phyloP scores from a whole-genome alignment of 75 land plant species.

The Pinus tabuliformis region DNA sequence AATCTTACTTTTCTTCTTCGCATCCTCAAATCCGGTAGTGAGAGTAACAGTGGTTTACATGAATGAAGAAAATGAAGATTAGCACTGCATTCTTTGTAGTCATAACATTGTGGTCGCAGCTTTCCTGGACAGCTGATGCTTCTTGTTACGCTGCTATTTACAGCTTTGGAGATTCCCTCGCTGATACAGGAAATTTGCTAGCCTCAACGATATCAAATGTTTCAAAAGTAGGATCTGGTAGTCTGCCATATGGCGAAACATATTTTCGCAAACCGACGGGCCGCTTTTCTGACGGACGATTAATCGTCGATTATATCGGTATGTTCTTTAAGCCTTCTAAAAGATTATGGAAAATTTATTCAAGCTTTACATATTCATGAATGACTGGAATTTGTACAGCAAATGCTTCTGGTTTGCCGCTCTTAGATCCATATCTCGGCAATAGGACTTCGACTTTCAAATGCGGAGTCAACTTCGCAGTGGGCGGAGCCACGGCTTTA shows the following conservation, averaged over 20 bases:
- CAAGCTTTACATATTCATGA: too few species aligned
- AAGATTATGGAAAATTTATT: too few species aligned
- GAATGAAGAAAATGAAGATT: too few species aligned
- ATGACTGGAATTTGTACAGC: background rate
- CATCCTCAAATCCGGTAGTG: too few species aligned
- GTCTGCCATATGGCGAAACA: constrained; percentile 41
- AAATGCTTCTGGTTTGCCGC: background rate
- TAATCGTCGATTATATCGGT: constrained; percentile 43
- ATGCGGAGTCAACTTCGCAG: background rate
- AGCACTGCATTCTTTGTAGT: too few species aligned
- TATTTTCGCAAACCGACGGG: constrained; percentile 41
- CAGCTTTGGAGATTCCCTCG: constrained; percentile 9
- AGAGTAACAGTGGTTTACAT: too few species aligned
- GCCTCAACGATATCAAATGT: background rate
- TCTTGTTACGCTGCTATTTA: background rate
- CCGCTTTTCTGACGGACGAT: constrained; percentile 37
- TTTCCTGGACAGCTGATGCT: too few species aligned
- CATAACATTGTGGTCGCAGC: too few species aligned
- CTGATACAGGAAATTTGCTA: constrained; percentile 9
- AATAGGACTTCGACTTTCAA: background rate
- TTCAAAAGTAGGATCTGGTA: background rate
- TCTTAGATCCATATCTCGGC: background rate
- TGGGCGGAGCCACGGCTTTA: background rate
- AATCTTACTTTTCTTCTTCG: too few species aligned
- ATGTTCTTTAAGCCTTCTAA: background rate